These are phyloP conservation scores for Cicer pinnatifidum DNA, from an alignment of 306 rosid genomes.

Conservation along the genomic window DNA sequence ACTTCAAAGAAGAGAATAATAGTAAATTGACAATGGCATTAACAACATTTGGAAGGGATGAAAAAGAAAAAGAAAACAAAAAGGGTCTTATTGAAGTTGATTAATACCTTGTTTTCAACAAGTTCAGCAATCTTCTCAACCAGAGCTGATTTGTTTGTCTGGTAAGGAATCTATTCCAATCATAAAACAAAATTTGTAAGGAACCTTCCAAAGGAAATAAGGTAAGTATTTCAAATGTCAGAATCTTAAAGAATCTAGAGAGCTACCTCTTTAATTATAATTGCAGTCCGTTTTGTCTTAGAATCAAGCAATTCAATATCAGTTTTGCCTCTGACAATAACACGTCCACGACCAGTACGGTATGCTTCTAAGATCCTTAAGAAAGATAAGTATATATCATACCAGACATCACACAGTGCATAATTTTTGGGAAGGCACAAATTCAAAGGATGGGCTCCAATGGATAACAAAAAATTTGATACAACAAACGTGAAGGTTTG, in stretches of 20 bases:
- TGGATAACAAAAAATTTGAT: not conserved
- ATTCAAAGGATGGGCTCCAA: slow-evolving; percentile 8
- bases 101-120: slow-evolving; percentile 84
- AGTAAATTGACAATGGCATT: slow-evolving; percentile 5
- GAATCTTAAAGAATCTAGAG: slow-evolving; percentile 37
- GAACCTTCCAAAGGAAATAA: slow-evolving; percentile 32
- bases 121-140: slow-evolving; percentile 97
- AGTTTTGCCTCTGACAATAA: slow-evolving; percentile 89
- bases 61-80: not conserved
- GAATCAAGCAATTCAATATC: slow-evolving; percentile 89
- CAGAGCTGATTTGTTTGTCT: slow-evolving; percentile 84
- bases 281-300: slow-evolving; percentile 72
- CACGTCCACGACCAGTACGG: slow-evolving; percentile 87
- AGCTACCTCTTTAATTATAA: slow-evolving; percentile 82
- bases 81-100: not conserved
- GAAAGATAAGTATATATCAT: slow-evolving; percentile 47
- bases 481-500: not conserved
- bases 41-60: slow-evolving; percentile 4
- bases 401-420: slow-evolving; percentile 22
- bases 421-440: not conserved
- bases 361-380: slow-evolving; percentile 90
- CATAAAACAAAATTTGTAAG: slow-evolving; percentile 29
- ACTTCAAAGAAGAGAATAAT: slow-evolving; percentile 13
- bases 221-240: slow-evolving; percentile 30
- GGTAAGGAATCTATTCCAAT: slow-evolving; percentile 86